Base-by-base conservation (phyloP, 441 rosid species). In the Sinapis alba region DNA sequence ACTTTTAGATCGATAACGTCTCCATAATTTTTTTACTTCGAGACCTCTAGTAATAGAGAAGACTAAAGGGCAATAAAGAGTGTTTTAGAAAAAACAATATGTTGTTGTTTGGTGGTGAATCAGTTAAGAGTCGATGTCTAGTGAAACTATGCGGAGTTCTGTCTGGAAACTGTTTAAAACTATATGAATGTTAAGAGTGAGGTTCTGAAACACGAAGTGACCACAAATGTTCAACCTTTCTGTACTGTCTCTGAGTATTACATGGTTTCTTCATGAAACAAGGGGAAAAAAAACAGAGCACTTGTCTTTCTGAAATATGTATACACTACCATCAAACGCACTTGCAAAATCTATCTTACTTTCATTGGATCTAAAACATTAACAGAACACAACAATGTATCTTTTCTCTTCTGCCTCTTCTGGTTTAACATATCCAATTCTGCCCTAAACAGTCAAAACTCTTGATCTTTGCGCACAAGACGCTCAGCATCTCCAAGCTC, bases 401-500 rank as follows among this genome's bases (percentile, higher is more conserved):
- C 5, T 61, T 8, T 62, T 75, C n/a, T 62, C 34, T 26, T 57
- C 30, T 54, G 23, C 11, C 24, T 68, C 69, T 62, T 38, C 66
- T 58, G 28, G 18, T 64, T 70, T 23, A 57, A 70, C 65, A 45
- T 57, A 71, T 70, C 64, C 10, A 69, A 21, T 8, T 21, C 71
- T 69, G 50, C 36, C 61, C 13, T 50, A 18, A 10, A 47, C n/a
- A 18, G 15, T 73, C 81, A 78, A 45, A 68, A 73, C 56, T 57
- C 68, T 78, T 79, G 83, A 24, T 76, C 76, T 77, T 86, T 88
- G 75, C 77, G 86, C 70, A 94, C 88, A 24, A 94, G 95, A 80
- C 84, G 90, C 84, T 88, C 91, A 18, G 78, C 85, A 75, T 94
- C 97, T 73, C 89, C 93, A 36, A 86, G 76, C 82, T 91, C 93